Percentiles rank a stretch among this genome's conserved stretches.
phyloP scores from a whole-genome alignment of 768 basidiomycete genomes.

The Gyrodon lividus region DNA sequence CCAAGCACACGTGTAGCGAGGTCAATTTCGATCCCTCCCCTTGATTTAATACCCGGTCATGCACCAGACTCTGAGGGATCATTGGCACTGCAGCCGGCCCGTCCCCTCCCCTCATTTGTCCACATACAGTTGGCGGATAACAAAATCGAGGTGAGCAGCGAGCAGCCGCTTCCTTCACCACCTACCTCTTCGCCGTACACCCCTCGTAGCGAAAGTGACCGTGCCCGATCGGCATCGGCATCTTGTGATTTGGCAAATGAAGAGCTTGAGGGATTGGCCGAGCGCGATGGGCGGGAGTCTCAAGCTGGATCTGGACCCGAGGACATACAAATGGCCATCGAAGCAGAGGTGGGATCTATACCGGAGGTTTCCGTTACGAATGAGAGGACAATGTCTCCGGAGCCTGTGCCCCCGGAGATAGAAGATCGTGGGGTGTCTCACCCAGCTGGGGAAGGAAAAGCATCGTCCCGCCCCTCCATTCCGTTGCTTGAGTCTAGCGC shows the following conservation, averaged over 20 bases:
- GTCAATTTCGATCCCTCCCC: not conserved
- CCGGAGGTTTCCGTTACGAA: not conserved
- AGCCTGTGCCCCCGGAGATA: no score
- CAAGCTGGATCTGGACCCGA: not conserved
- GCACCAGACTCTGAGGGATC: not conserved
- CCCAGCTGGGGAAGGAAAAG: no score
- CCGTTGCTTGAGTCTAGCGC: no score
- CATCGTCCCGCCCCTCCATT: no score
- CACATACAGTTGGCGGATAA: not conserved
- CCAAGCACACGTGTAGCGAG: not conserved
- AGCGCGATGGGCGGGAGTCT: not conserved
- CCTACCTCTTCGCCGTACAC: not conserved
- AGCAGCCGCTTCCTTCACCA: not conserved
- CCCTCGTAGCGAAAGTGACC: not conserved
- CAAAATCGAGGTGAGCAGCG: not conserved
- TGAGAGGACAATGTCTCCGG: not conserved
- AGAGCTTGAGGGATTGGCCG: not conserved
- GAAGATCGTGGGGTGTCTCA: not conserved
- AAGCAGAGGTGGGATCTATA: not conserved
- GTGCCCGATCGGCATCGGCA: not conserved
- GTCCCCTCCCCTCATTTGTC: no score
- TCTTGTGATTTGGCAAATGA: not conserved
- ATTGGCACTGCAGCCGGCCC: not conserved
- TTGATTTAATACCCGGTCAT: not conserved
- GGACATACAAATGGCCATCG: not conserved